phyloP scores from a whole-genome alignment of 2,329 filamentous ascomycete species.

The Penicillium sp. region DNA sequence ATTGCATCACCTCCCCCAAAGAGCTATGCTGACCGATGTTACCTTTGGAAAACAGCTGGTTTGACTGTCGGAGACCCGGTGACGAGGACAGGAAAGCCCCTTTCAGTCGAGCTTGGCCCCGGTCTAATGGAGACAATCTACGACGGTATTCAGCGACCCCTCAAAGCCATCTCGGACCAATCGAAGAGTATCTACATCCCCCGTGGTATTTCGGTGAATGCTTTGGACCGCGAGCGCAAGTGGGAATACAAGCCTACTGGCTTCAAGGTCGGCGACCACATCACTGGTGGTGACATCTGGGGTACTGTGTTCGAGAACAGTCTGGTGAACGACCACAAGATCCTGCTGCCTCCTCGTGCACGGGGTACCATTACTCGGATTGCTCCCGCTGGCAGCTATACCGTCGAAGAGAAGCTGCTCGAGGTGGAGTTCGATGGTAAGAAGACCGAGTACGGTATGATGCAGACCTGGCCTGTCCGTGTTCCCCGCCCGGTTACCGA shows the following conservation, averaged over 20 bases:
- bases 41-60: conserved; percentile 57
- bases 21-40: conserved; percentile 9
- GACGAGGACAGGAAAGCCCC: conserved; percentile 82
- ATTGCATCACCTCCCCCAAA: conserved; percentile 2
- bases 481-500: conserved; percentile 89
- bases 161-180: conserved; percentile 74
- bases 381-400: conserved; percentile 85
- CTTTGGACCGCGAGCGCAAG: conserved; percentile 85
- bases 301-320: conserved; percentile 95
- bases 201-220: conserved; percentile 82
- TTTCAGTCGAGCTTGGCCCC: conserved; percentile 95
- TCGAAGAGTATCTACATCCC: conserved; percentile 96
- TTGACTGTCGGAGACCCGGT: conserved; percentile 96
- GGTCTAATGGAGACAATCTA: conserved; percentile 99
- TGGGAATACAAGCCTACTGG: conserved; percentile 89
- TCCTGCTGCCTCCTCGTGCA: conserved; percentile 84
- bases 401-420: conserved; percentile 87
- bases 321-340: conserved; percentile 88
- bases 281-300: conserved; percentile 94
- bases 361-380: conserved; percentile 91
- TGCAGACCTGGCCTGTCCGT: conserved; percentile 98
- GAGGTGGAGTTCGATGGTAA: conserved; percentile 97
- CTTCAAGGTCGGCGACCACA: conserved; percentile 93
- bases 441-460: conserved; percentile 93
- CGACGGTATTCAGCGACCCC: conserved; percentile 95